Base-by-base conservation (phyloP, 768 basidiomycete species). In the Trametopsis cervina region DNA sequence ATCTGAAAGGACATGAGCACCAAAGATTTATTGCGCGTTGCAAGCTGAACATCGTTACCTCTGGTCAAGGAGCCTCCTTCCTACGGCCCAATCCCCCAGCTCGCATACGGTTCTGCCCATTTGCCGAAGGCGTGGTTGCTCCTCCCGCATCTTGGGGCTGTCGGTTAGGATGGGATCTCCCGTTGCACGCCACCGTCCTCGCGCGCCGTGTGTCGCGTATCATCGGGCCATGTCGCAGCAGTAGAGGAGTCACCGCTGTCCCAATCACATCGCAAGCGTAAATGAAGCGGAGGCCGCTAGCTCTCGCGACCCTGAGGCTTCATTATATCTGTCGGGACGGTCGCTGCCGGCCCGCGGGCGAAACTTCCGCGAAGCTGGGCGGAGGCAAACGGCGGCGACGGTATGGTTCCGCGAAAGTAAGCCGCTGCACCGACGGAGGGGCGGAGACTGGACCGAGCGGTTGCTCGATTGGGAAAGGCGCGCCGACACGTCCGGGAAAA, bases 11-110 rank as follows among this genome's bases (percentile, higher is more conserved):
- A n/a, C n/a, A n/a, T n/a, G n/a, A n/a, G n/a, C n/a, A n/a, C n/a
- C n/a, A n/a, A n/a, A n/a, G n/a, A n/a, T 51, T 40, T 54, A 57
- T 54, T 60, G 56, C 58, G 59, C 54, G 54, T 59, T 59, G 61
- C 60, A 57, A 62, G 62, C 57, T 55, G 42, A 51, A 44, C 53
- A 50, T 44, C 35, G 26, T 42, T 47, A 51, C 35, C 40, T n/a
- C n/a, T n/a, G n/a, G n/a, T n/a, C n/a, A n/a, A n/a, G n/a, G n/a
- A n/a, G n/a, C n/a, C n/a, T n/a, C n/a, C n/a, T n/a, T n/a, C n/a
- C n/a, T n/a, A n/a, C n/a, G n/a, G n/a, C n/a, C n/a, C n/a, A n/a
- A n/a, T n/a, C n/a, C n/a, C n/a, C n/a, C n/a, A n/a, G n/a, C n/a
- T n/a, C n/a, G n/a, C n/a, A n/a, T n/a, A n/a, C n/a, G n/a, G n/a